Evolutionary conservation across 768 basidiomycete species (phyloP), one percentile per base, ranked within the genome.

Genomic region (Austroboletus eburneus): DNA sequence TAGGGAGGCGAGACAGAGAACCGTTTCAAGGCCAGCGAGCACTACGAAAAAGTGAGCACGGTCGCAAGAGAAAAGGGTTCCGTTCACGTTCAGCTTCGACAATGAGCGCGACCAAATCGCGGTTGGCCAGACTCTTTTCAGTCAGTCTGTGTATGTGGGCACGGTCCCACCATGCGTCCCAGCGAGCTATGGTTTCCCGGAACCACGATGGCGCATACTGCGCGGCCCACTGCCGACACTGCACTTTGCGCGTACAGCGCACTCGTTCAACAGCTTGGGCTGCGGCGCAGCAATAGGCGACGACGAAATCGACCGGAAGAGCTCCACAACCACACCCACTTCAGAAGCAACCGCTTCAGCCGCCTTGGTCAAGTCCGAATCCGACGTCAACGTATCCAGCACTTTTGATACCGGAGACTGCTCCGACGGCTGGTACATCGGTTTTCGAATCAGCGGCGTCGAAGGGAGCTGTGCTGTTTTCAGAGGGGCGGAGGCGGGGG

Each of bases 31-130:
- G 40, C 76, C 74, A 2, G 85, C 77, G 4, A 93, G 70, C 5
- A 80, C 37, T 70, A 67, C 12, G 7, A 27, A 12, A 27, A 12
- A 5, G 12, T 27, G 27, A 27, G 27, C 27, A n/a, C n/a, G n/a
- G n/a, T n/a, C n/a, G n/a, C n/a, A n/a, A n/a, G n/a, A n/a, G n/a
- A n/a, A n/a, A n/a, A n/a, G n/a, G n/a, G n/a, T n/a, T n/a, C n/a
- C n/a, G n/a, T n/a, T n/a, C n/a, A n/a, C n/a, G 16, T 49, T 8
- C 45, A 87, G 87, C 81, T 69, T 85, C 75, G 35, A 86, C 62
- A 12, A 79, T 67, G 18, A 81, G 72, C 0, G 78, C 73, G 56
- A 87, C 85, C 33, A 88, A 56, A 58, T 84, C 80, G 41, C 77
- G 57, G 50, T 79, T 74, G 22, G 85, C 81, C 49, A 87, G 62